phyloP scores from a whole-genome alignment of 2,329 filamentous ascomycete species.

The Aphanocladium album region DNA sequence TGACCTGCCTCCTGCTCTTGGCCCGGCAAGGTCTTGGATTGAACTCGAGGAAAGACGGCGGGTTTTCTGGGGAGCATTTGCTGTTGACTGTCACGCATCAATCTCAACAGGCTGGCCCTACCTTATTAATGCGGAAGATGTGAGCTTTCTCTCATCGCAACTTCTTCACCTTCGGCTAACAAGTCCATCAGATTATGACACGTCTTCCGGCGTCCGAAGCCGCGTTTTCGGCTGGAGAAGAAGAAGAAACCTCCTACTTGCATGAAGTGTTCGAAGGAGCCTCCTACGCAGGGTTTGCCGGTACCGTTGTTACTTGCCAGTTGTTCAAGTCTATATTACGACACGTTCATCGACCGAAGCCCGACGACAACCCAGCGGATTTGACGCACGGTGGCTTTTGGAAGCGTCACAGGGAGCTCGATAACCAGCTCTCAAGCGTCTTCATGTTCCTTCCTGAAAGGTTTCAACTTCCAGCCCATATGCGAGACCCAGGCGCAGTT shows the following conservation, averaged over 20 bases:
- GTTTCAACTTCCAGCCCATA: conserved; percentile 64
- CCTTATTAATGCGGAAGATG: conserved; percentile 68
- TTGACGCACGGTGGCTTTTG: conserved; percentile 74
- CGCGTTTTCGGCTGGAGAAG: conserved; percentile 62
- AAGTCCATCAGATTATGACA: conserved; percentile 56
- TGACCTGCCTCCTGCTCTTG: conserved; percentile 68
- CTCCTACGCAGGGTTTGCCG: conserved; percentile 65
- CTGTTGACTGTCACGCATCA: conserved; percentile 76
- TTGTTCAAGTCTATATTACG: conserved; percentile 77
- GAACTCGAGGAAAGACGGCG: conserved; percentile 72
- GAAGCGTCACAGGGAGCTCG: conserved; percentile 77
- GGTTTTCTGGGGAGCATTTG: conserved; percentile 82
- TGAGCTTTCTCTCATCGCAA: conserved; percentile 22
- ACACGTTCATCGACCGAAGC: conserved; percentile 69
- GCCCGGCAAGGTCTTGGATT: conserved; percentile 71
- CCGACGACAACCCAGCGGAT: conserved; percentile 68
- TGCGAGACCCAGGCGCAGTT: conserved; percentile 66
- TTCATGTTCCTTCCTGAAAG: conserved; percentile 73
- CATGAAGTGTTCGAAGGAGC: conserved; percentile 58
- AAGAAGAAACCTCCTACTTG: conserved; percentile 59
- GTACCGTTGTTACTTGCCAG: conserved; percentile 67
- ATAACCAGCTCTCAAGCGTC: conserved; percentile 72
- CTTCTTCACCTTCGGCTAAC: background rate
- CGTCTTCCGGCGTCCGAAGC: conserved; percentile 77
- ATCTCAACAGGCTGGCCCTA: conserved; percentile 90